Evolutionary conservation across 768 basidiomycete genomes (phyloP).

Genomic region (Phanerochaete sordida): DNA sequence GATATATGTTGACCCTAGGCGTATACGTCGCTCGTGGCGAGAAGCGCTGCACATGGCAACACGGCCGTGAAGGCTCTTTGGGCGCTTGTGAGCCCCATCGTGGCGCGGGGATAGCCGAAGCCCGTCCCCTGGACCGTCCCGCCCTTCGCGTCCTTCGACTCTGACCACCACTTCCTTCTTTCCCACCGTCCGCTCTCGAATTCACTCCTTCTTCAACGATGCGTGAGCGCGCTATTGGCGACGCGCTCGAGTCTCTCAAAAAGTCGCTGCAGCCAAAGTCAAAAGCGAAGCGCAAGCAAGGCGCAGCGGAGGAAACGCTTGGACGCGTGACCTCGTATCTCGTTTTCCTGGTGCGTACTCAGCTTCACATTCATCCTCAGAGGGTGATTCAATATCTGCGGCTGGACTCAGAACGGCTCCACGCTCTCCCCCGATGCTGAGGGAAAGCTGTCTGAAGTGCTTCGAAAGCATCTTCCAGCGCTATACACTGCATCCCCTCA

Average conservation of each 20-base stretch:
- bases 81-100: not conserved
- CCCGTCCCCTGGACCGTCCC: not conserved
- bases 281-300: slow-evolving; percentile 24
- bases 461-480: slow-evolving; percentile 41
- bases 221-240: slow-evolving; percentile 14
- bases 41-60: too few species aligned
- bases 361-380: not conserved
- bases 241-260: slow-evolving; percentile 31
- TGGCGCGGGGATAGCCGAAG: not conserved
- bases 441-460: slow-evolving; percentile 34
- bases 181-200: not conserved
- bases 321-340: slow-evolving; percentile 39
- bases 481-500: slow-evolving; percentile 39
- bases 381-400: not conserved
- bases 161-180: too few species aligned
- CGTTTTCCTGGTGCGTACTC: slow-evolving; percentile 37
- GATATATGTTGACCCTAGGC: too few species aligned
- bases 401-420: slow-evolving; percentile 33
- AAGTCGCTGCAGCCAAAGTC: slow-evolving; percentile 23
- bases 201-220: not conserved
- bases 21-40: too few species aligned
- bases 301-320: slow-evolving; percentile 30
- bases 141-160: not conserved
- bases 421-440: slow-evolving; percentile 33
- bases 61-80: too few species aligned